A percentile compares a stretch with the other conserved stretches of the same genome.
Evolutionary conservation across 1,284 basidiomycete genomes (phyloP).

Genomic region (Microbotryum silenes-acaulis): DNA sequence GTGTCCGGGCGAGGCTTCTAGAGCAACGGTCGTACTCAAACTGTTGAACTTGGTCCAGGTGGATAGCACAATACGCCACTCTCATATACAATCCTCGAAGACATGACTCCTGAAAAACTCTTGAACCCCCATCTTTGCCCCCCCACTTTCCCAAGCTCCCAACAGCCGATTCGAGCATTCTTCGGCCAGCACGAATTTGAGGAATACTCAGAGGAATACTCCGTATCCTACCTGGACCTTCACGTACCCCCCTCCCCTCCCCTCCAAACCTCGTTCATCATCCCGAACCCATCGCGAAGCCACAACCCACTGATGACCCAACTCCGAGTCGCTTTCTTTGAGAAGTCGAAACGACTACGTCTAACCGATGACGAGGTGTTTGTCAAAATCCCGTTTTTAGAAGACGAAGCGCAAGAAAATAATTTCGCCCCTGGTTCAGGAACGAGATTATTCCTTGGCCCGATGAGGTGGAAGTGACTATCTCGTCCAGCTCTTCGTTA

Average conservation of each 20-base stretch:
- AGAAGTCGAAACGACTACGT: constrained; percentile 89
- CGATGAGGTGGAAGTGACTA: constrained; percentile 46
- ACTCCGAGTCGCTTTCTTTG: constrained; percentile 53
- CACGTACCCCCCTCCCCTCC: constrained; percentile 55
- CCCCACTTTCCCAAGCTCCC: not conserved
- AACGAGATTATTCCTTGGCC: constrained; percentile 35
- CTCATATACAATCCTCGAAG: not conserved
- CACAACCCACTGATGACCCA: constrained; percentile 44
- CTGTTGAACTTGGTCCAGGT: constrained; percentile 85
- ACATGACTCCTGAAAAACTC: not conserved
- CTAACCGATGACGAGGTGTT: constrained; percentile 37
- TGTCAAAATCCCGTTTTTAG: too few species aligned
- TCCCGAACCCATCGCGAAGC: constrained; percentile 58
- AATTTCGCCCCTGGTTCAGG: constrained; percentile 26
- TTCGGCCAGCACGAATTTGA: constrained; percentile 38
- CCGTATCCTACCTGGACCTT: constrained; percentile 68
- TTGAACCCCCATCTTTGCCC: not conserved
- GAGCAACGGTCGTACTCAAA: constrained; percentile 85
- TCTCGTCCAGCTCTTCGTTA: constrained; percentile 69
- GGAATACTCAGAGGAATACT: too few species aligned
- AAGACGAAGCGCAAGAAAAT: constrained; percentile 6
- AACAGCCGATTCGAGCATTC: constrained; percentile 78
- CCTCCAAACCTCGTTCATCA: constrained; percentile 65
- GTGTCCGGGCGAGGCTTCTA: constrained; percentile 72
- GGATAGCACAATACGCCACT: constrained; percentile 30